Evolutionary conservation across 2,329 filamentous ascomycete species (phyloP).

Genomic region (Chaetomium sp.): DNA sequence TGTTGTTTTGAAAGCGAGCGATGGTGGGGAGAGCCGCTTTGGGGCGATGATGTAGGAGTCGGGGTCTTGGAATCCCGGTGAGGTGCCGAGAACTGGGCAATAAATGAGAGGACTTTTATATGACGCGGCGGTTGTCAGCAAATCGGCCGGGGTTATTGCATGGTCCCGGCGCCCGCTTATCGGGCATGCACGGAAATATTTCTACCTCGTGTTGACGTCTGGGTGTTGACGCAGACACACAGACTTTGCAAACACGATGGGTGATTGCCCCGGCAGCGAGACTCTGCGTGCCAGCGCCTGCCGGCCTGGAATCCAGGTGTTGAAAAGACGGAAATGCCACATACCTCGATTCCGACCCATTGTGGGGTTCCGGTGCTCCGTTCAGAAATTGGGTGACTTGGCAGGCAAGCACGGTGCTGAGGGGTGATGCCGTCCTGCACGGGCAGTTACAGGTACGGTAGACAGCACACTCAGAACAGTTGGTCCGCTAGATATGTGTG

Average conservation of each 20-base stretch:
- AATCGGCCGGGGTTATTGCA: constrained; percentile 32
- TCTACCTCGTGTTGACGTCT: neutral
- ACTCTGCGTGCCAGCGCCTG: constrained; percentile 22
- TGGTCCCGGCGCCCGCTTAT: constrained; percentile 13
- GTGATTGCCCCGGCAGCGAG: constrained; percentile 18
- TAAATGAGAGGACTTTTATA: constrained; percentile 83
- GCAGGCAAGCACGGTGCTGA: constrained; percentile 13
- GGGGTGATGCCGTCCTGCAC: constrained; percentile 8
- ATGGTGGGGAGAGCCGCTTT: constrained; percentile 40
- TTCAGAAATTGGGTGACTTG: constrained; percentile 12
- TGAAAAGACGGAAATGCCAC: constrained; percentile 37
- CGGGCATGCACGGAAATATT: constrained; percentile 1
- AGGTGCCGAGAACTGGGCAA: constrained; percentile 72
- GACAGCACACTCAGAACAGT: neutral
- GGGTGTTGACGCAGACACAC: neutral
- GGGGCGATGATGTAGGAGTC: constrained; percentile 50
- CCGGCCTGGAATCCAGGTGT: constrained; percentile 7
- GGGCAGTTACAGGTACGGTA: neutral
- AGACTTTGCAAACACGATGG: constrained; percentile 8
- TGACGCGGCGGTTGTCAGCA: constrained; percentile 40
- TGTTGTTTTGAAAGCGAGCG: constrained; percentile 27
- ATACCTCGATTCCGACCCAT: constrained; percentile 60
- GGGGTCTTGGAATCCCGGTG: constrained; percentile 47
- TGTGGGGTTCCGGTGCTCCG: constrained; percentile 36
- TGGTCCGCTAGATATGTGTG: neutral